Evolutionary conservation across 768 basidiomycete genomes (phyloP).

Genomic region (Boletus tomentosulus): DNA sequence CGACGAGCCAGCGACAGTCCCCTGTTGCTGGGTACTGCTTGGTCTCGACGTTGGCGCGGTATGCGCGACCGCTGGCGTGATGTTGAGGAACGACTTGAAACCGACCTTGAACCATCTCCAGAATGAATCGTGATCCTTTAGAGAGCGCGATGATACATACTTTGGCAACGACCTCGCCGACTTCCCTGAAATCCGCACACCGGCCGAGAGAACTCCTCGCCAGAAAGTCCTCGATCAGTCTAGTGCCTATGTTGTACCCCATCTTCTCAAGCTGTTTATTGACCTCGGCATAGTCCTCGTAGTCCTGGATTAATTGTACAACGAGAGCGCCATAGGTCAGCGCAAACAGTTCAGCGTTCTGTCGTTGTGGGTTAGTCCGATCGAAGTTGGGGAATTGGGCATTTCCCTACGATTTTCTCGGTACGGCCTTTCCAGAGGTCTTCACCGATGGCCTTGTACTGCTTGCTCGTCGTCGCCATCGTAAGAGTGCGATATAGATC

Average conservation of each 20-base stretch:
- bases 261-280: constrained; percentile 98
- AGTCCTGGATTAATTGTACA: constrained; percentile 97
- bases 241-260: constrained; percentile 97
- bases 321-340: constrained; percentile 97
- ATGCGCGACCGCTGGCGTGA: constrained; percentile 80
- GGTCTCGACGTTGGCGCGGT: constrained; percentile 50
- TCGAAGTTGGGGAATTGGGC: constrained; percentile 11
- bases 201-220: constrained; percentile 89
- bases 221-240: constrained; percentile 95
- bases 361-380: constrained; percentile 18
- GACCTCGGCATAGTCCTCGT: constrained; percentile 94
- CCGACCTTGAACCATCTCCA: constrained; percentile 60
- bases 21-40: constrained; percentile 38
- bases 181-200: constrained; percentile 90
- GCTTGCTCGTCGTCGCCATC: constrained; percentile 76
- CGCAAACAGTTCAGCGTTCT: constrained; percentile 98
- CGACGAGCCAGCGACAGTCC: constrained; percentile 45
- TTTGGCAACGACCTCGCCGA: constrained; percentile 94
- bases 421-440: constrained; percentile 93
- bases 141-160: constrained; percentile 37
- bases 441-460: constrained; percentile 86
- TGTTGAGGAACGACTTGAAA: constrained; percentile 96
- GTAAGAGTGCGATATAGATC: constrained; percentile 16
- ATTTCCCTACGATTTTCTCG: constrained; percentile 82
- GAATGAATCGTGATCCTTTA: background rate